Conservation (phyloP, 2,329 filamentous ascomycete species). For the Stagonosporopsis vannaccii region DNA sequence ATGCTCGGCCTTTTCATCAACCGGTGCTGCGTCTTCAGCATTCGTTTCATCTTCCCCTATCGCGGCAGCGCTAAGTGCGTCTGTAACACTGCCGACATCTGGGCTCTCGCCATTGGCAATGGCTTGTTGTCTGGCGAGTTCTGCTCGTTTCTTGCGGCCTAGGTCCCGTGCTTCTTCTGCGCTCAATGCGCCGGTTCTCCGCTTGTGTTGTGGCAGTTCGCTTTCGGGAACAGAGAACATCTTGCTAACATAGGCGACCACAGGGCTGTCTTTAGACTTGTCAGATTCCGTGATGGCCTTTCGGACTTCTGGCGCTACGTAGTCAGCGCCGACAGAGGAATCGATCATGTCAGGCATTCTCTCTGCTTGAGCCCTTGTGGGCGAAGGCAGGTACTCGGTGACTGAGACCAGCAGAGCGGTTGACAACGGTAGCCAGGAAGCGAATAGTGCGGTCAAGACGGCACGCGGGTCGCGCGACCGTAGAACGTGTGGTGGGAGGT, state of each 20-base stretch:
- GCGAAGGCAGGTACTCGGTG: constrained; percentile 89
- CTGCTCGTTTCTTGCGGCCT: constrained; percentile 85
- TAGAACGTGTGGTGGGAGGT: constrained; percentile 81
- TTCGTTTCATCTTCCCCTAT: constrained; percentile 55
- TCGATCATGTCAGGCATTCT: constrained; percentile 81
- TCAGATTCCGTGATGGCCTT: constrained; percentile 86
- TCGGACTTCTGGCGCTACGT: constrained; percentile 73
- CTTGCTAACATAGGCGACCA: constrained; percentile 96
- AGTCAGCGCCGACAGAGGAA: constrained; percentile 76
- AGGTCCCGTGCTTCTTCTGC: constrained; percentile 90
- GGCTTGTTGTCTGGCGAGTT: constrained; percentile 81
- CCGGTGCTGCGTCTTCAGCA: constrained; percentile 52
- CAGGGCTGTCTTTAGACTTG: constrained; percentile 71
- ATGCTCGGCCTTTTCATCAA: constrained; percentile 78
- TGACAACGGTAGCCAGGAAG: constrained; percentile 89
- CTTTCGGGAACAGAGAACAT: constrained; percentile 96
- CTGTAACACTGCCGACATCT: constrained; percentile 62
- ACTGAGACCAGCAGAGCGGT: constrained; percentile 93
- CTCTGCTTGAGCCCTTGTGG: constrained; percentile 77
- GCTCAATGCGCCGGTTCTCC: constrained; percentile 71
- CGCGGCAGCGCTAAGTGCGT: constrained; percentile 67
- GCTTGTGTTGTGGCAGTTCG: constrained; percentile 86
- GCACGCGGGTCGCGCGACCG: constrained; percentile 84
- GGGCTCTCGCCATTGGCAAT: constrained; percentile 53
- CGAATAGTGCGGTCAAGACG: constrained; percentile 85